A percentile compares a stretch with the other conserved stretches of the same genome.
phyloP scores from a whole-genome alignment of 2,329 filamentous ascomycete genomes.

The Domatiomyces globalis region DNA sequence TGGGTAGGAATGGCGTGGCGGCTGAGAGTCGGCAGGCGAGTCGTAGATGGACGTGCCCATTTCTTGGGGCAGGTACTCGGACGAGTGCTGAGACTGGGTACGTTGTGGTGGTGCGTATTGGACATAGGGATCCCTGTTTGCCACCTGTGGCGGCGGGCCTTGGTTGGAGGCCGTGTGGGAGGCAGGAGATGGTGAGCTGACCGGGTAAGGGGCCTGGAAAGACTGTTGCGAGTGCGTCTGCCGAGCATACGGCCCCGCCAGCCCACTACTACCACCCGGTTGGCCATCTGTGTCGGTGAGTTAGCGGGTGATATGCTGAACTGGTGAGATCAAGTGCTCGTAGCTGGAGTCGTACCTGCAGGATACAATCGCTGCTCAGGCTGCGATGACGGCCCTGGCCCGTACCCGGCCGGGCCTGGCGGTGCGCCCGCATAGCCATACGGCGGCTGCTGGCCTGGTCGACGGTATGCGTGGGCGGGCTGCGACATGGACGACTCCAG shows the following conservation, averaged over 20 bases:
- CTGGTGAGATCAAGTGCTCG: no score
- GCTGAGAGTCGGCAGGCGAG: slow-evolving; percentile 44
- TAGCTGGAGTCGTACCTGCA: slow-evolving; percentile 44
- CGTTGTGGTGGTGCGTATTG: slow-evolving; percentile 19
- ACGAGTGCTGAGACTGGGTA: slow-evolving; percentile 19
- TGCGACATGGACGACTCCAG: slow-evolving; percentile 94
- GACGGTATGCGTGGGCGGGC: slow-evolving; percentile 48
- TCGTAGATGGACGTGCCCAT: slow-evolving; percentile 65
- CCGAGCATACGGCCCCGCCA: slow-evolving; percentile 12
- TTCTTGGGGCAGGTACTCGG: slow-evolving; percentile 46
- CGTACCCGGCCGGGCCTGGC: slow-evolving; percentile 18
- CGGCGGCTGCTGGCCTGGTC: slow-evolving; percentile 20
- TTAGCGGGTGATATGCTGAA: slow-evolving; percentile 2
- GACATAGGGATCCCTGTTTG: slow-evolving; percentile 36
- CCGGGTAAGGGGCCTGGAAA: slow-evolving; percentile 27
- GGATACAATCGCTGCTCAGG: slow-evolving; percentile 58
- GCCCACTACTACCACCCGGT: slow-evolving; percentile 11
- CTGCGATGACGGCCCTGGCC: slow-evolving; percentile 3
- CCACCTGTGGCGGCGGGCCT: slow-evolving; percentile 12
- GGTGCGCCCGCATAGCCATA: slow-evolving; percentile 27
- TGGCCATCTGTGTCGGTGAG: slow-evolving; percentile 15
- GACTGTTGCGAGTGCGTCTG: slow-evolving; percentile 7
- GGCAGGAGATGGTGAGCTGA: slow-evolving; percentile 34
- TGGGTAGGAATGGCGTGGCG: slow-evolving; percentile 23
- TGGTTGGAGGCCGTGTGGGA: slow-evolving; percentile 34